Conservation (phyloP, 352 stramenopile genomes). For the Pythium rhizo-oryzae region DNA sequence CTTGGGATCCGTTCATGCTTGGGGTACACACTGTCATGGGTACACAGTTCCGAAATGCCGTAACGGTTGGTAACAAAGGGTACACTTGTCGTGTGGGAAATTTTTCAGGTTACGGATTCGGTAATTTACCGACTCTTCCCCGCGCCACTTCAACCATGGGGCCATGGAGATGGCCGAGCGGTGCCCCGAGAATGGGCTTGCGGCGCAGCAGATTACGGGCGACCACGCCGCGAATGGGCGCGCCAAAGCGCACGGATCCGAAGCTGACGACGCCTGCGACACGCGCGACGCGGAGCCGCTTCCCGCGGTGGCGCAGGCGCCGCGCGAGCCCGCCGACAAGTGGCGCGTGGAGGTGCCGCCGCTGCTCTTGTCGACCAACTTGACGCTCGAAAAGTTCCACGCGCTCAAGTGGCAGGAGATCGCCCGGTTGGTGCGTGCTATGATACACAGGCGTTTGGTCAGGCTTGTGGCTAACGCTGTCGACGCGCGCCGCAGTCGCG, state of each 20-base stretch:
- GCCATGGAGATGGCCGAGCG: slow-evolving; percentile 9
- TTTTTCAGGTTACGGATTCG: not conserved
- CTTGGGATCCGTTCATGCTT: not conserved
- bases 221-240: not conserved
- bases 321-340: slow-evolving; percentile 5
- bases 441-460: no score
- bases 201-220: not conserved
- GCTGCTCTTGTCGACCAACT: slow-evolving; percentile 37
- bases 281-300: not conserved
- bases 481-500: slow-evolving; percentile 29
- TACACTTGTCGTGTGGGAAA: not conserved
- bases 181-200: not conserved
- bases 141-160: slow-evolving; percentile 2
- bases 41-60: not conserved
- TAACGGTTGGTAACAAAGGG: not conserved
- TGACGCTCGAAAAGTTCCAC: slow-evolving; percentile 67
- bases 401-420: slow-evolving; percentile 67
- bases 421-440: slow-evolving; percentile 41
- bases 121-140: not conserved
- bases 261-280: slow-evolving; percentile 4
- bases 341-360: slow-evolving; percentile 25
- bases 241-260: not conserved
- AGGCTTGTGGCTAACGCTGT: no score
- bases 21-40: not conserved
- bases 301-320: not conserved